Conservation (phyloP, 2,329 filamentous ascomycete genomes). For the Aaosphaeria pasadenensis region DNA sequence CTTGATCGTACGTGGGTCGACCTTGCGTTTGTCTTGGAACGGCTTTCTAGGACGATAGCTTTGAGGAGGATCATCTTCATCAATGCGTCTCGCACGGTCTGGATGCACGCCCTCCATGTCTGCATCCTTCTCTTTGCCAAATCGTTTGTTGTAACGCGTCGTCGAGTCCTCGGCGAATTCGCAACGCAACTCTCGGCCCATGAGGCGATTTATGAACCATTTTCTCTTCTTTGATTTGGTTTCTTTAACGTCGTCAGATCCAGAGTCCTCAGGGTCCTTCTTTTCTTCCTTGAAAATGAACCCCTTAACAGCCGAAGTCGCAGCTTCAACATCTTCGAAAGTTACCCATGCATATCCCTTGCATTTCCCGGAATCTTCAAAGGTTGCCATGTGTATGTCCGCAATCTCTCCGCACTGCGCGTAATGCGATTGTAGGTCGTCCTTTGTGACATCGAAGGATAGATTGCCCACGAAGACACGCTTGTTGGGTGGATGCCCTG, state of each 20-base stretch:
- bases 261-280: conserved; percentile 53
- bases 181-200: conserved; percentile 77
- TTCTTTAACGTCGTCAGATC: conserved; percentile 45
- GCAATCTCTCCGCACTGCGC: conserved; percentile 78
- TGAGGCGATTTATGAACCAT: conserved; percentile 83
- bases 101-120: conserved; percentile 32
- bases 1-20: conserved; percentile 44
- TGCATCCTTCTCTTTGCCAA: conserved; percentile 64
- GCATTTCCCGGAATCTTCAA: conserved; percentile 95
- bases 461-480: conserved; percentile 74
- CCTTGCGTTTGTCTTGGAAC: conserved; percentile 20
- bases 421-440: conserved; percentile 78
- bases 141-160: conserved; percentile 89
- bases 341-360: conserved; percentile 97
- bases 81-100: conserved; percentile 21
- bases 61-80: conserved; percentile 22
- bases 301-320: conserved; percentile 74
- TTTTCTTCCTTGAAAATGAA: conserved; percentile 67
- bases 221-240: conserved; percentile 51
- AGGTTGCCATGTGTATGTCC: conserved; percentile 86
- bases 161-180: conserved; percentile 93
- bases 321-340: conserved; percentile 75
- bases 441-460: conserved; percentile 59
- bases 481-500: conserved; percentile 66
- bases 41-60: conserved; percentile 10